These are phyloP conservation scores for Clavispora fructus DNA, from an alignment of 805 yeast genomes.

Conservation along the genomic window DNA sequence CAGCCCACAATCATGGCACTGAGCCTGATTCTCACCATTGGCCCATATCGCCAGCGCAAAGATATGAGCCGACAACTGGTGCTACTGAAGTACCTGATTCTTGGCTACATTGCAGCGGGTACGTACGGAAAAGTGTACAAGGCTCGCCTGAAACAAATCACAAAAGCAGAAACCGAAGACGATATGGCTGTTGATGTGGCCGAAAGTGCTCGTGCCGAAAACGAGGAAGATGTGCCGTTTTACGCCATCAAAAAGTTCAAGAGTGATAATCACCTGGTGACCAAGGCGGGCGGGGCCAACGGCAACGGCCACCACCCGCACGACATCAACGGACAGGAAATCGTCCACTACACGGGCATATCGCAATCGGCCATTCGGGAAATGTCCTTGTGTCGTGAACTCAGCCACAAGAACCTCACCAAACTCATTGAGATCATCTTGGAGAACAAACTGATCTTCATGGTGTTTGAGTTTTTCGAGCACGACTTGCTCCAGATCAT, in stretches of 20 bases:
- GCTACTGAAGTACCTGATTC: constrained; percentile 75
- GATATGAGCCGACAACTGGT: constrained; percentile 69
- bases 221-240: constrained; percentile 24
- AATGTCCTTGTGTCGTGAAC: constrained; percentile 89
- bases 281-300: constrained; percentile 15
- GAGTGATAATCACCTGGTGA: constrained; percentile 54
- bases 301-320: constrained; percentile 25
- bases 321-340: constrained; percentile 71
- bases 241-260: constrained; percentile 95
- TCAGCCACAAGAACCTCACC: constrained; percentile 74
- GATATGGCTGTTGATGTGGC: constrained; percentile 7
- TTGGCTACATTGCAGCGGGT: constrained; percentile 97
- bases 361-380: constrained; percentile 96
- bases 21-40: constrained; percentile 35
- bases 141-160: constrained; percentile 48
- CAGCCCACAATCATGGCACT: constrained; percentile 31
- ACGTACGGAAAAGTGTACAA: constrained; percentile 95
- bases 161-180: constrained; percentile 7
- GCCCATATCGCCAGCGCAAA: constrained; percentile 44
- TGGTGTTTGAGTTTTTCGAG: constrained; percentile 95
- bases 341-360: constrained; percentile 85
- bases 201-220: constrained; percentile 2
- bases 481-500: constrained; percentile 92
- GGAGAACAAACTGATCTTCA: constrained; percentile 84
- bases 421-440: constrained; percentile 75